Evolutionary conservation across 2,329 filamentous ascomycete genomes (phyloP).

Genomic region (Stemphylium lycopersici): DNA sequence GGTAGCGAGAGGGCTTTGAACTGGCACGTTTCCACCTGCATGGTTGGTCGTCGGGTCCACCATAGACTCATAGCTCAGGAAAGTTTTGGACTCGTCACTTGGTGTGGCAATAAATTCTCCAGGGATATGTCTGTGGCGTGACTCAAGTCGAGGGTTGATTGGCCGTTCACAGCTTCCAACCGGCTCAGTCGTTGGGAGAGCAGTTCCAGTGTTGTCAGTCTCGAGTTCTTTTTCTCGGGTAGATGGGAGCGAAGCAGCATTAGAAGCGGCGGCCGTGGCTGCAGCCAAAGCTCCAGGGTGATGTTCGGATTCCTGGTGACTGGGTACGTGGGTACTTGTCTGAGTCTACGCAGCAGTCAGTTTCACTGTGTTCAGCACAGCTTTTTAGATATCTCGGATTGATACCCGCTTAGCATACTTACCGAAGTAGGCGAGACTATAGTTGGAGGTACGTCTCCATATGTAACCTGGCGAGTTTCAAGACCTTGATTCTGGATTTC

Average conservation of each 20-base stretch:
- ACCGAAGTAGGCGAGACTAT: background rate
- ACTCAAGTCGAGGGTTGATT: conserved; percentile 40
- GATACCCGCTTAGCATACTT: background rate
- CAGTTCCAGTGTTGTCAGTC: background rate
- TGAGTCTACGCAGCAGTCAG: conserved; percentile 1
- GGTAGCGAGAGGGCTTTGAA: background rate
- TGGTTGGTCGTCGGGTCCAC: conserved; percentile 8
- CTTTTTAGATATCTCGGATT: too few relatives aligned
- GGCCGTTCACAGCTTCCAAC: conserved; percentile 13
- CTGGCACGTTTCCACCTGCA: background rate
- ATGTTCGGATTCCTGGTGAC: conserved; percentile 9
- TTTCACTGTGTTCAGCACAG: background rate
- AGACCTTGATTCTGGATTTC: conserved; percentile 6
- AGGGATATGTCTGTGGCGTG: conserved; percentile 41
- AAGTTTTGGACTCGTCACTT: conserved; percentile 35
- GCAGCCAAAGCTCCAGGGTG: conserved; percentile 29
- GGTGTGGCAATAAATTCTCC: conserved; percentile 43
- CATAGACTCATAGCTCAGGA: conserved; percentile 19
- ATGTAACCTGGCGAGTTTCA: conserved; percentile 5
- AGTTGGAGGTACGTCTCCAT: background rate
- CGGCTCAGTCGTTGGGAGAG: background rate
- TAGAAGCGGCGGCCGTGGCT: conserved; percentile 19
- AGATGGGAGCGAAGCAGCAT: conserved; percentile 7
- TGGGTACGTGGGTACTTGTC: background rate
- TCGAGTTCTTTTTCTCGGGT: conserved; percentile 21